phyloP scores from a whole-genome alignment of 140 eudicot species.

The Anethum foeniculum region DNA sequence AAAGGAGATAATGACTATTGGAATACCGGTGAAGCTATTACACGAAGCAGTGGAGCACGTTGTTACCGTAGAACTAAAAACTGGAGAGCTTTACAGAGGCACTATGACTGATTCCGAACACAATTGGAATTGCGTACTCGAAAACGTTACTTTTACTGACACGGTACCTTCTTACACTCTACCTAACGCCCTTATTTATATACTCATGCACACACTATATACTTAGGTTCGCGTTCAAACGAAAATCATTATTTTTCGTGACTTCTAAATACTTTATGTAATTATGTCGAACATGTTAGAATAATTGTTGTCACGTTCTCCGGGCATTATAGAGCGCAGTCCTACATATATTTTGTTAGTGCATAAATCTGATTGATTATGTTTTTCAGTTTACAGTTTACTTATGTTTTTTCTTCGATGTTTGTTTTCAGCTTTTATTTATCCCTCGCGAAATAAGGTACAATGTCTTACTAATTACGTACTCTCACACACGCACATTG shows the following conservation, averaged over 20 bases:
- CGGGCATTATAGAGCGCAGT: too few species aligned
- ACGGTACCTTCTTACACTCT: conserved; percentile 30
- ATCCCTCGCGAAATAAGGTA: not conserved
- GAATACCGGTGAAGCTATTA: conserved; percentile 86
- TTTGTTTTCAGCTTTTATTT: not conserved
- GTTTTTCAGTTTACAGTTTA: not conserved
- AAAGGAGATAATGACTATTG: conserved; percentile 62
- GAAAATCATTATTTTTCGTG: too few species aligned
- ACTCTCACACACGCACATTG: too few species aligned
- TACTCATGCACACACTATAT: not conserved
- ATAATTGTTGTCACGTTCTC: not conserved
- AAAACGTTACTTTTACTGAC: conserved; percentile 79
- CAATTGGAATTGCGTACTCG: conserved; percentile 92
- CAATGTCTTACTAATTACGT: not conserved
- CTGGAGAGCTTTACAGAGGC: conserved; percentile 90
- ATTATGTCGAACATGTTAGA: not conserved
- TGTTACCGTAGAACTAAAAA: conserved; percentile 80
- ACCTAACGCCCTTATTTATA: not conserved
- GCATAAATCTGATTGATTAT: not conserved
- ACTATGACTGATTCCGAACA: conserved; percentile 88
- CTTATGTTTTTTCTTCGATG: not conserved
- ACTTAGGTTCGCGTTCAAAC: not conserved
- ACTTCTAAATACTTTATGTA: too few species aligned
- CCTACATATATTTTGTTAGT: too few species aligned
- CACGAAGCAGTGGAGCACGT: conserved; percentile 86